A percentile compares a stretch with the other conserved stretches of the same genome.
Evolutionary conservation across 2,329 filamentous ascomycete genomes (phyloP).

Genomic region (Paecilomyces sp.): DNA sequence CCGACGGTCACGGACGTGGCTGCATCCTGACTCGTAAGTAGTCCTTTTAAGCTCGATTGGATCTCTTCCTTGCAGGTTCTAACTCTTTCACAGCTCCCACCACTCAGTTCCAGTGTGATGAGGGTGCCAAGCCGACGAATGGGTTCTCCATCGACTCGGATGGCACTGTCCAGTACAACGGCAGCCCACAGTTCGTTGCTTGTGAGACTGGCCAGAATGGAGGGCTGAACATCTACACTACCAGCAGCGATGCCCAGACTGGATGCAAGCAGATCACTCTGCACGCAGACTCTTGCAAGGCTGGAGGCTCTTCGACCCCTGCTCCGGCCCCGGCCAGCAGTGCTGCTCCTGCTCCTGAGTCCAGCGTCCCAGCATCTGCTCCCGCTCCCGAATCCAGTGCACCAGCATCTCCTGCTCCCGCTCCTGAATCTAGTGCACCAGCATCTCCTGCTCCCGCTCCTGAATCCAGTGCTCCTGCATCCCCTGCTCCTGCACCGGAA

Average conservation of each 20-base stretch:
- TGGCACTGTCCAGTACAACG: constrained; percentile 47
- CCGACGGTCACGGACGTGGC: constrained; percentile 50
- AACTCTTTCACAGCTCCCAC: constrained; percentile 40
- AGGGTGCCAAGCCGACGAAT: constrained; percentile 41
- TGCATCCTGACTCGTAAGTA: constrained; percentile 57
- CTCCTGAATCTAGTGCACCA: not conserved
- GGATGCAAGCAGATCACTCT: constrained; percentile 26
- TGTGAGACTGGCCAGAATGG: constrained; percentile 47
- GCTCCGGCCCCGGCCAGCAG: constrained; percentile 10
- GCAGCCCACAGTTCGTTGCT: constrained; percentile 49
- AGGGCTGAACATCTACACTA: constrained; percentile 36
- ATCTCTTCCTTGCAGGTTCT: constrained; percentile 8
- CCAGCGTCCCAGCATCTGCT: constrained; percentile 1
- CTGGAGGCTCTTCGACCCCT: not conserved
- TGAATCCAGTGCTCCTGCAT: not conserved
- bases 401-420: not conserved
- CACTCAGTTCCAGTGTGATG: constrained; percentile 56
- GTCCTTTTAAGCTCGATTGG: constrained; percentile 1
- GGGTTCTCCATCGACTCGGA: constrained; percentile 52
- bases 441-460: too few relatives aligned
- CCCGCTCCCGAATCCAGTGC: not conserved
- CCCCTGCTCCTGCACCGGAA: constrained; percentile 2
- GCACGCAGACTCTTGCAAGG: constrained; percentile 29
- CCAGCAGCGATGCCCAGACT: constrained; percentile 22
- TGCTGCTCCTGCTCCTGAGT: constrained; percentile 2